phyloP scores from a whole-genome alignment of 495 filamentous ascomycete species.

The Penicillium chermesinum region DNA sequence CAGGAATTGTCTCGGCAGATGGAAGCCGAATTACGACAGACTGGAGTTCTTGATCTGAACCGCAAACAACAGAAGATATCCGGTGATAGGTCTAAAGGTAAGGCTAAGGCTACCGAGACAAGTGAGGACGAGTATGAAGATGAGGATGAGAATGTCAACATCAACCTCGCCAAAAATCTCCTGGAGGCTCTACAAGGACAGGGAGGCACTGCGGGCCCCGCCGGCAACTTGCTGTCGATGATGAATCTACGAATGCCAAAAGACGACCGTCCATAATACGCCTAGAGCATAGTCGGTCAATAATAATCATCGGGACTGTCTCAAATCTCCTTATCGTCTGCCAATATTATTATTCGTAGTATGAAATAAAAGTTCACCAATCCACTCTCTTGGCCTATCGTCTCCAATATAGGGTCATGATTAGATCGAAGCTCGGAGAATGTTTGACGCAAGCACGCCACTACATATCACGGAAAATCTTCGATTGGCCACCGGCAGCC shows the following conservation, averaged over 20 bases:
- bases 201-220: slow-evolving; percentile 75
- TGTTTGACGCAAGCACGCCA: too few relatives aligned
- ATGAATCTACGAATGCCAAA: slow-evolving; percentile 77
- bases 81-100: slow-evolving; percentile 9
- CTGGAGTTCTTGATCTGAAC: slow-evolving; percentile 69
- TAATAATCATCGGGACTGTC: background rate
- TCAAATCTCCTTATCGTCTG: too few relatives aligned
- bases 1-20: slow-evolving; percentile 67
- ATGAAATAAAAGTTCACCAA: too few relatives aligned
- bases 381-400: too few relatives aligned
- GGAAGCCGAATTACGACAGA: slow-evolving; percentile 72
- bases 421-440: too few relatives aligned
- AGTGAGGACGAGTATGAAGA: slow-evolving; percentile 11
- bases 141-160: slow-evolving; percentile 68
- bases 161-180: slow-evolving; percentile 83
- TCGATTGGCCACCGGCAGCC: too few relatives aligned
- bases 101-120: slow-evolving; percentile 21
- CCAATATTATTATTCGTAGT: too few relatives aligned
- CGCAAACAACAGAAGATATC: slow-evolving; percentile 24
- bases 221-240: slow-evolving; percentile 76
- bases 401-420: too few relatives aligned
- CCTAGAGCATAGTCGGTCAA: background rate
- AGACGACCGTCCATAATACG: slow-evolving; percentile 51
- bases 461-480: too few relatives aligned
- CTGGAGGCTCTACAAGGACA: slow-evolving; percentile 91